Evolutionary conservation across 2,329 filamentous ascomycete genomes (phyloP).

Genomic region (Pseudocercospora cruenta): DNA sequence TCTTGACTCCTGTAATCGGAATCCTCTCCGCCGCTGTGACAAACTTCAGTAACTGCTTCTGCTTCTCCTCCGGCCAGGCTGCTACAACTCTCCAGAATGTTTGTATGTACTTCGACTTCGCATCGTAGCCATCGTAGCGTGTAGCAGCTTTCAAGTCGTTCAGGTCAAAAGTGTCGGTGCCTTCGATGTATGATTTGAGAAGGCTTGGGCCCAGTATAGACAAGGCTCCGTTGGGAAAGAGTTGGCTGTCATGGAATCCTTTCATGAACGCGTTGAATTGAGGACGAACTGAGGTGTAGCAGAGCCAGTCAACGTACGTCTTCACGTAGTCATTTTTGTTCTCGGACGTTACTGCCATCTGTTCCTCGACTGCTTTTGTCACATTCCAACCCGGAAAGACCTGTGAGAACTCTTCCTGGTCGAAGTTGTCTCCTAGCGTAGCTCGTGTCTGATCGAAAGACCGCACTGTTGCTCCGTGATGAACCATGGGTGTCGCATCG

Average conservation of each 20-base stretch:
- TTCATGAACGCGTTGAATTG: constrained; percentile 80
- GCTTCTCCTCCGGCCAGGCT: constrained; percentile 68
- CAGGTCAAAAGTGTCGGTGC: constrained; percentile 78
- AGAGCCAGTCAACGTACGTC: constrained; percentile 85
- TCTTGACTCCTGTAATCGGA: constrained; percentile 81
- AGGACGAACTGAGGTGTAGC: constrained; percentile 72
- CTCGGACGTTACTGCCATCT: constrained; percentile 77
- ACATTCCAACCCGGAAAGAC: constrained; percentile 61
- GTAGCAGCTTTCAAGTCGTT: constrained; percentile 70
- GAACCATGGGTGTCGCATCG: constrained; percentile 5
- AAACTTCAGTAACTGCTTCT: constrained; percentile 81
- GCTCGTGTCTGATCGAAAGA: background rate
- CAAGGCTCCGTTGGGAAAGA: constrained; percentile 25
- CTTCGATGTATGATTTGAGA: constrained; percentile 80
- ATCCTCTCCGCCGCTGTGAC: constrained; percentile 91
- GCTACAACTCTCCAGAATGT: constrained; percentile 86
- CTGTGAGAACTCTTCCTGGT: constrained; percentile 14
- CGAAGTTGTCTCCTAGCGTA: background rate
- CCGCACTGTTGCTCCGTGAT: background rate
- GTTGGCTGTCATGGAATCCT: constrained; percentile 63
- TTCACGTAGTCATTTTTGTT: constrained; percentile 79
- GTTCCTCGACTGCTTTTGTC: constrained; percentile 21
- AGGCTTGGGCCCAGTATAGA: constrained; percentile 68
- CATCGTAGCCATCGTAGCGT: constrained; percentile 80
- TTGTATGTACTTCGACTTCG: constrained; percentile 68